Base-by-base conservation (phyloP, 768 basidiomycete species). In the Chlorophyllum brunneum region DNA sequence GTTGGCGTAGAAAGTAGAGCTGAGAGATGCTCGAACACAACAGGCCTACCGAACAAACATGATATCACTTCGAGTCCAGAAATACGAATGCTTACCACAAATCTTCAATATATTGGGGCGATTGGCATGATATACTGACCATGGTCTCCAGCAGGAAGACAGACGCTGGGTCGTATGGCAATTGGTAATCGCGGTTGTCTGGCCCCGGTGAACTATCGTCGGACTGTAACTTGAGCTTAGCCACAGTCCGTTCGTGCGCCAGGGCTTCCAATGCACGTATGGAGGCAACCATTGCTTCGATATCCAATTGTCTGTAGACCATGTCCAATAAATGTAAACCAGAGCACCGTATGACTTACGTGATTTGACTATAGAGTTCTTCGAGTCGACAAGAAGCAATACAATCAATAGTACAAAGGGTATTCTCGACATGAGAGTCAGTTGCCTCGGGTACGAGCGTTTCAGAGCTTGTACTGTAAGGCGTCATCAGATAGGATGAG, bases 401-500 rank as follows among this genome's bases (percentile, higher is more conserved):
- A 64, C 95, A 98, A 63, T 99, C 97, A 41, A 98, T 88, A 4
- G 95, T 88, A 56, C 90, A 95, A 2, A 99, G 73, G 0, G 97
- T 98, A 54, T 85, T 95, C 69, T 98, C 97, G 16, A 98, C 75
- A 59, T 98, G 94, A 33, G 83, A 78, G 22, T 94, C 91, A 0
- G 88, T 94, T n/a, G 91, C 88, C 60, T 92, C 88, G 1, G 88
- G 85, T 2, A 91, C 79, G n/a, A 85, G 67, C 20, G 80, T 73
- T n/a, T 95, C 93, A 4, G 80, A 74, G 59, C 80, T 86, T 20
- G 79, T 61, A 13, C 82, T 80, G 62, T 98, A 98, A 0, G 97
- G 97, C 5, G 95, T 95, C 78, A 99, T 86, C 57, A 99, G 77
- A 67, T 99, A 99, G 0, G 92, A 95, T 1, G 95, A 98, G 48